Conservation (phyloP, 2,329 filamentous ascomycete species). For the Colletotrichum cereale region DNA sequence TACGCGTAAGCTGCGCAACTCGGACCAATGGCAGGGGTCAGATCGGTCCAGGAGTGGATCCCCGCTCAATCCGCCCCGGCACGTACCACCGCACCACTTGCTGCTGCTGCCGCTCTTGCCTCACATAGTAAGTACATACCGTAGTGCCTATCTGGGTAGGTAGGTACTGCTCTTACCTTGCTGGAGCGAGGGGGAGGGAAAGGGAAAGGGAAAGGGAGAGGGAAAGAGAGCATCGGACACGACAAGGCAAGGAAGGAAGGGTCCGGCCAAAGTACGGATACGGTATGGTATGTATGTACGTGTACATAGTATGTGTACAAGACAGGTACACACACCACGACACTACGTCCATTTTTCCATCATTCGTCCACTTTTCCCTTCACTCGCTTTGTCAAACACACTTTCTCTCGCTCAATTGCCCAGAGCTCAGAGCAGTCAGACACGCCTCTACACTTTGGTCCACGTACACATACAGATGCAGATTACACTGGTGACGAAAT, state of each 20-base stretch:
- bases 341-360: neutral
- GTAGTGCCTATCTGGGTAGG: too few species aligned
- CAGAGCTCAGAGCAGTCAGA: neutral
- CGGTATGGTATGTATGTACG: too few species aligned
- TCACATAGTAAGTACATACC: too few species aligned
- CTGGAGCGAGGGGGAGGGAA: too few species aligned
- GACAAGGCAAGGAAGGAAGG: neutral
- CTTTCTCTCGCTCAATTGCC: neutral
- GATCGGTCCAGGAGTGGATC: constrained; percentile 28
- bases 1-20: constrained; percentile 50
- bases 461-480: too few species aligned
- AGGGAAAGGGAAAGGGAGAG: neutral
- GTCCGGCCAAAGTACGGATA: neutral
- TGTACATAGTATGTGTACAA: too few species aligned
- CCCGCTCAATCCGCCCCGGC: constrained; percentile 33
- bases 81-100: constrained; percentile 32
- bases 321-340: neutral
- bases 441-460: too few species aligned
- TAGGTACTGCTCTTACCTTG: too few species aligned
- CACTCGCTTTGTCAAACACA: neutral
- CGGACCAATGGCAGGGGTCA: constrained; percentile 43
- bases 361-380: neutral
- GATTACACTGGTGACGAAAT: constrained; percentile 1
- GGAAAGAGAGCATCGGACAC: neutral
- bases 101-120: neutral